phyloP scores from a whole-genome alignment of 169 alveolate species.

The Plasmodium cynomolgi region DNA sequence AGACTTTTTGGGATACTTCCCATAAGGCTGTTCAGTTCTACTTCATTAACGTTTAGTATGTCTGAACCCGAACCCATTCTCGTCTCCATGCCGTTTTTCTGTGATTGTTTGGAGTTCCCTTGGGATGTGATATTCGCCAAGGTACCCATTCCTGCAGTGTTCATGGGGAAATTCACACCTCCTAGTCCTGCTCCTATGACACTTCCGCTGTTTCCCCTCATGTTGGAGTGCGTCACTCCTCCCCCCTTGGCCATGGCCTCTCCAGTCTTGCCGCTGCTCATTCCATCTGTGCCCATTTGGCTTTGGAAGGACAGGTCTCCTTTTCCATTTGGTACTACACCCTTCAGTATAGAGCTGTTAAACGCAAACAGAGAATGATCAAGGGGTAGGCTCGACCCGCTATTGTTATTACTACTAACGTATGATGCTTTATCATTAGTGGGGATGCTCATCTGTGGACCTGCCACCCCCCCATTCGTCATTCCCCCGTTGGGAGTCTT shows the following conservation, averaged over 20 bases:
- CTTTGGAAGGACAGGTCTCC: not conserved
- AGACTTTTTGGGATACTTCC: constrained; percentile 8
- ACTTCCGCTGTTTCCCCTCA: not conserved
- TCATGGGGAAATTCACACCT: not conserved
- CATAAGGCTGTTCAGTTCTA: not conserved
- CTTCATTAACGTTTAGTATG: not conserved
- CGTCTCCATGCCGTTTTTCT: not conserved
- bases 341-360: not conserved
- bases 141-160: not conserved
- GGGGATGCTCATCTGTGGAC: not conserved
- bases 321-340: not conserved
- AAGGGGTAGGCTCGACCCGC: not conserved
- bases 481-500: not conserved
- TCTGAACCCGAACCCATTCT: not conserved
- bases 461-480: not conserved
- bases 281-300: not conserved
- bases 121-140: not conserved
- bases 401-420: not conserved
- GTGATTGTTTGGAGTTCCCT: not conserved
- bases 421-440: not conserved
- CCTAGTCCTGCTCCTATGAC: not conserved
- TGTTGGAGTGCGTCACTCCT: not conserved
- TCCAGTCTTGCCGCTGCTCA: not conserved
- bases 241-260: too few relatives aligned
- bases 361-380: not conserved